A percentile compares a stretch with the other conserved stretches of the same genome.
phyloP scores from a whole-genome alignment of 108 stramenopile species.

The Conticribra weissflogii region DNA sequence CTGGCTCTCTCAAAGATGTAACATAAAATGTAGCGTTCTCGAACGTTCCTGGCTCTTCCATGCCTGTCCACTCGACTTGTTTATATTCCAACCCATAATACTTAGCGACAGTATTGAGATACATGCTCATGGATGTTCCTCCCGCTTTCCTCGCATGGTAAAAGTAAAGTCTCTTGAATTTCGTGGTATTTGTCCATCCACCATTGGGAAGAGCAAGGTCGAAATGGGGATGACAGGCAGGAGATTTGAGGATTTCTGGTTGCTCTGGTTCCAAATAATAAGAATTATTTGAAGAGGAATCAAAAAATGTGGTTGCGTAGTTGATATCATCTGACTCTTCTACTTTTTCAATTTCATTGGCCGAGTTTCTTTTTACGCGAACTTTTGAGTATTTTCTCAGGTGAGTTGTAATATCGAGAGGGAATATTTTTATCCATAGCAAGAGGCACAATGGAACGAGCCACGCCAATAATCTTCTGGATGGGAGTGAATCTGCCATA shows the following conservation, averaged over 20 bases:
- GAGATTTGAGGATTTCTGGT: neutral
- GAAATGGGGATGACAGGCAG: conserved; percentile 40
- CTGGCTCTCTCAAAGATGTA: conserved; percentile 39
- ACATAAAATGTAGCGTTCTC: conserved; percentile 38
- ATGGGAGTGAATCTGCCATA: too few species aligned
- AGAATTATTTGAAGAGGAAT: too few species aligned
- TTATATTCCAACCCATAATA: conserved; percentile 37
- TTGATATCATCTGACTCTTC: too few species aligned
- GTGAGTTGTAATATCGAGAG: too few species aligned
- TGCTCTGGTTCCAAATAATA: too few species aligned
- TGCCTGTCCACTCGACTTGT: conserved; percentile 9
- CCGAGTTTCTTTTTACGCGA: too few species aligned
- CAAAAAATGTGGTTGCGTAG: too few species aligned
- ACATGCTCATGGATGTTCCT: conserved; percentile 21
- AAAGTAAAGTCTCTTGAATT: conserved; percentile 36
- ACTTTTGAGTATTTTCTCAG: too few species aligned
- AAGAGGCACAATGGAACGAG: too few species aligned
- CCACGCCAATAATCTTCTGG: too few species aligned
- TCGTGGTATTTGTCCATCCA: conserved; percentile 11
- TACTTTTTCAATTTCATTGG: too few species aligned
- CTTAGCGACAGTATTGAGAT: conserved; percentile 24
- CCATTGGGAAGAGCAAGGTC: neutral
- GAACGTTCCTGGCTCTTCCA: conserved; percentile 35
- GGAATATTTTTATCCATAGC: too few species aligned
- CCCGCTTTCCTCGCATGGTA: conserved; percentile 36